Percentiles rank a stretch among this genome's conserved stretches.
These are phyloP conservation scores for Neckera pumila DNA, from an alignment of 225 moss, liverwort and hornwort genomes.

Conservation along the genomic window DNA sequence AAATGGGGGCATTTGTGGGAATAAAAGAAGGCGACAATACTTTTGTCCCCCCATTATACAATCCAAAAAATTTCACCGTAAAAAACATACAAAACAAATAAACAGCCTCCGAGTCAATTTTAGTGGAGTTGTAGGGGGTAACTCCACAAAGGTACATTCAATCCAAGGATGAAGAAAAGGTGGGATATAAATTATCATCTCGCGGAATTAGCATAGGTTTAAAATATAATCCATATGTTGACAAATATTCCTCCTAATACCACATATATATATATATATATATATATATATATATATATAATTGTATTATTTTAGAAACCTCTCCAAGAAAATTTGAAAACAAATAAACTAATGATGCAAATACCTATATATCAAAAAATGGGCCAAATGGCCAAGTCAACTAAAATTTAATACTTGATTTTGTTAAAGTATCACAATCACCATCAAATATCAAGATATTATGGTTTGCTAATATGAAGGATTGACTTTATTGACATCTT, in stretches of 20 bases:
- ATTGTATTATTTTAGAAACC: fast-evolving
- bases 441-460: neutral
- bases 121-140: too few relatives aligned
- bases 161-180: neutral
- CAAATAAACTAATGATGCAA: neutral
- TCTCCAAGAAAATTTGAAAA: fast-evolving
- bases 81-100: too few relatives aligned
- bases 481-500: fast-evolving
- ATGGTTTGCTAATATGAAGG: neutral
- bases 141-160: neutral
- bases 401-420: neutral
- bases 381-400: fast-evolving
- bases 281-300: too few relatives aligned
- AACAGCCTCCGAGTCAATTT: neutral
- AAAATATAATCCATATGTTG: neutral
- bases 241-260: neutral
- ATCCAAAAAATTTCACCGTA: too few relatives aligned
- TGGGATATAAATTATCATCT: neutral
- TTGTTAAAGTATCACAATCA: too few relatives aligned
- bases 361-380: neutral
- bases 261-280: too few relatives aligned
- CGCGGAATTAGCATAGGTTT: fast-evolving
- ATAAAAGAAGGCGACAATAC: too few relatives aligned
- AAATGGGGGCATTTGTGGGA: too few relatives aligned
- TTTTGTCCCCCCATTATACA: too few relatives aligned